Percentiles rank a stretch among this genome's conserved stretches.
Evolutionary conservation across 2,329 filamentous ascomycete species (phyloP).

Genomic region (Ophiosphaerella herpotricha): DNA sequence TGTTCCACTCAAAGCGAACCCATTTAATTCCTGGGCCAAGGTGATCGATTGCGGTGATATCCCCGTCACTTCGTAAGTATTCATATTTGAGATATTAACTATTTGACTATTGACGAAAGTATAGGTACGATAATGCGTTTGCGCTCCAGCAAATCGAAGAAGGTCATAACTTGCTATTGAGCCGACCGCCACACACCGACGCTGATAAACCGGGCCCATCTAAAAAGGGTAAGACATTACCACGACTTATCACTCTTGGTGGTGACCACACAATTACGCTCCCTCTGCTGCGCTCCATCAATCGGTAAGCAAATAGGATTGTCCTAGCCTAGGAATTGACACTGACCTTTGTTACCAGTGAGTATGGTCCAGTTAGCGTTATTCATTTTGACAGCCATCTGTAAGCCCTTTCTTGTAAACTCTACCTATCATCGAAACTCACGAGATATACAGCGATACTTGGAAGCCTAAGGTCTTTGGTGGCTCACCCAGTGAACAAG

Average conservation of each 20-base stretch:
- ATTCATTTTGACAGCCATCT: constrained; percentile 68
- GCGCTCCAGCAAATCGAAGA: constrained; percentile 85
- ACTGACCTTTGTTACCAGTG: constrained; percentile 32
- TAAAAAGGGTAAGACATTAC: constrained; percentile 74
- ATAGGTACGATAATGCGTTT: constrained; percentile 78
- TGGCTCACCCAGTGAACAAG: constrained; percentile 74
- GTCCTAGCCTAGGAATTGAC: not conserved
- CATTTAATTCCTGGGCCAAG: constrained; percentile 79
- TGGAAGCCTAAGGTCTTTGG: constrained; percentile 88
- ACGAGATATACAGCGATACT: constrained; percentile 50
- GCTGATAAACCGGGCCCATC: constrained; percentile 69
- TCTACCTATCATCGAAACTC: not conserved
- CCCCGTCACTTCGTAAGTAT: constrained; percentile 75
- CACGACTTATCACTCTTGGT: constrained; percentile 77
- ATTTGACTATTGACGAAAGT: too few species aligned
- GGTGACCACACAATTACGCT: constrained; percentile 65
- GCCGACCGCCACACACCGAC: constrained; percentile 71
- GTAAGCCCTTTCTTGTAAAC: constrained; percentile 41
- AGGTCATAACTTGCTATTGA: constrained; percentile 76
- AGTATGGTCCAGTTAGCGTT: constrained; percentile 70
- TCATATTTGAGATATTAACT: not conserved
- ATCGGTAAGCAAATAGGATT: constrained; percentile 44
- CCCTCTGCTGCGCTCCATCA: constrained; percentile 61
- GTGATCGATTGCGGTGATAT: constrained; percentile 85
- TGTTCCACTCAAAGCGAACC: constrained; percentile 77